Evolutionary conservation across 2,329 filamentous ascomycete species (phyloP).

Genomic region (Mycosphaerelloides madeirae): DNA sequence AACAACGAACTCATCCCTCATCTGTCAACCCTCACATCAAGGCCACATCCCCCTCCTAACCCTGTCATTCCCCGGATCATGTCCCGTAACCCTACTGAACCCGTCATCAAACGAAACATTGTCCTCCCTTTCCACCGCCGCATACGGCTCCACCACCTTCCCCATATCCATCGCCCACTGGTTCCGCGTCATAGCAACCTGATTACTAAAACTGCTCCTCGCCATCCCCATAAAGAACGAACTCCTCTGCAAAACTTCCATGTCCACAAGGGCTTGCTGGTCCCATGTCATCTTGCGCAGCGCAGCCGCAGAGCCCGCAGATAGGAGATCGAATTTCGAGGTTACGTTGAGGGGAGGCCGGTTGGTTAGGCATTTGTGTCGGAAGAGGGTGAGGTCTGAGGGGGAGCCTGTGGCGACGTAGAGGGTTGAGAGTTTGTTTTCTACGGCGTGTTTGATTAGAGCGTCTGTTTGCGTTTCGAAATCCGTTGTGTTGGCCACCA

Average conservation of each 20-base stretch:
- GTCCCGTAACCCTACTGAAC: constrained; percentile 23
- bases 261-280: constrained; percentile 50
- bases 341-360: constrained; percentile 37
- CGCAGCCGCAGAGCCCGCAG: constrained; percentile 29
- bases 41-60: constrained; percentile 29
- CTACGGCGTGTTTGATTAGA: constrained; percentile 35
- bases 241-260: constrained; percentile 45
- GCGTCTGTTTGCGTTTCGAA: constrained; percentile 36
- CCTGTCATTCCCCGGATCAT: constrained; percentile 24
- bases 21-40: constrained; percentile 7
- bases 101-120: constrained; percentile 28
- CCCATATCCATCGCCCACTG: constrained; percentile 27
- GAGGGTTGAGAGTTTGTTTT: constrained; percentile 30
- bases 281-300: constrained; percentile 43
- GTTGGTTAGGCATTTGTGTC: constrained; percentile 32
- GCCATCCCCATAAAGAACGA: constrained; percentile 43
- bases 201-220: constrained; percentile 46
- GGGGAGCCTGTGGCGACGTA: constrained; percentile 45
- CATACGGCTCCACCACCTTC: constrained; percentile 22
- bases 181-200: constrained; percentile 42
- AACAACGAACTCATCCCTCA: not conserved
- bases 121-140: constrained; percentile 20
- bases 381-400: constrained; percentile 36
- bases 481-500: constrained; percentile 26
- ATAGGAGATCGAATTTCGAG: constrained; percentile 43